Conservation (phyloP, 345 rosid species). For the Brassica napus region DNA sequence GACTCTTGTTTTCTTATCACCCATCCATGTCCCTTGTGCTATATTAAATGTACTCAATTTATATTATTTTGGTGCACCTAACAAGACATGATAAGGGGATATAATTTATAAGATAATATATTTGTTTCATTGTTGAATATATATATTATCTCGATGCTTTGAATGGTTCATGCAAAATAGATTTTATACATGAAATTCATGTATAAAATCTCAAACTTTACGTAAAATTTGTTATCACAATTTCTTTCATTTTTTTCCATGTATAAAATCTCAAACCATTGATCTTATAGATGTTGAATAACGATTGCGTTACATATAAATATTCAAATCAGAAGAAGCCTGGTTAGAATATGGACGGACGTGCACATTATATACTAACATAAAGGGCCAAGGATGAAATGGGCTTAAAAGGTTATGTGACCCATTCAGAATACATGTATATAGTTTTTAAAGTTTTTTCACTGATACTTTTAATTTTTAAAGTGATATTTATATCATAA, state of each 20-base stretch:
- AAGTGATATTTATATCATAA: no score
- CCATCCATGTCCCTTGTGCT: slow-evolving; percentile 42
- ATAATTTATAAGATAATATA: neutral
- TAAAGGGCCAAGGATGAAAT: neutral
- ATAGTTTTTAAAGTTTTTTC: no score
- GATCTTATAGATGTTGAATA: neutral
- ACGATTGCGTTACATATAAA: neutral
- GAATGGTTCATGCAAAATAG: neutral
- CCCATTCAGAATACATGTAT: neutral
- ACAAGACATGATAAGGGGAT: slow-evolving; percentile 8
- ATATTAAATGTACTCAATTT: slow-evolving; percentile 40
- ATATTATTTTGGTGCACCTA: slow-evolving; percentile 23
- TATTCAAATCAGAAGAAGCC: neutral
- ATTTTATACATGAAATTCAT: neutral
- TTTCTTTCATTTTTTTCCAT: neutral
- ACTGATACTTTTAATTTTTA: no score
- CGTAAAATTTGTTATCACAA: neutral
- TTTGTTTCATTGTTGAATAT: neutral
- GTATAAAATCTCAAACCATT: neutral
- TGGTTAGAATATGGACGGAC: neutral
- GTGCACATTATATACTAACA: neutral
- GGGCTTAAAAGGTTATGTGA: neutral
- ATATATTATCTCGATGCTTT: neutral
- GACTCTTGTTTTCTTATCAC: slow-evolving; percentile 29
- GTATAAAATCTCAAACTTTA: neutral